Conservation (phyloP, 345 rosid genomes). For the Carallia brachiata region DNA sequence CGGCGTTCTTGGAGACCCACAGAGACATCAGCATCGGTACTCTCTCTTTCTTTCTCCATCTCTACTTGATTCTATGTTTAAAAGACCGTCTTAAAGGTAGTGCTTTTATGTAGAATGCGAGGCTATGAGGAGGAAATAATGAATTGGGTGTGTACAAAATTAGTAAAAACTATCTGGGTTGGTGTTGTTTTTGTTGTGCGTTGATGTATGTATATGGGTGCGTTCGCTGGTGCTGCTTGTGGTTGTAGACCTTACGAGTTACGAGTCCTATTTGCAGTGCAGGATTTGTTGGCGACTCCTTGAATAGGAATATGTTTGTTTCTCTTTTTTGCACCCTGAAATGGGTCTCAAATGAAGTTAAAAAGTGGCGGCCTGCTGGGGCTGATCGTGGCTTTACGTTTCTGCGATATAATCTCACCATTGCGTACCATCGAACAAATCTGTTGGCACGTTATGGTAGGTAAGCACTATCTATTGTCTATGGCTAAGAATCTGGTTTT, state of each 20-base stretch:
- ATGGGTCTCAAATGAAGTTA: slow-evolving; percentile 53
- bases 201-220: background rate
- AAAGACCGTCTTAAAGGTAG: background rate
- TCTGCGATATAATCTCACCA: slow-evolving; percentile 69
- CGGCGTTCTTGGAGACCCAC: slow-evolving; percentile 44
- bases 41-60: background rate
- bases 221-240: background rate
- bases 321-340: slow-evolving; percentile 77
- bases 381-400: slow-evolving; percentile 96
- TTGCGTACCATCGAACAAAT: slow-evolving; percentile 92
- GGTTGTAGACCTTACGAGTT: slow-evolving; percentile 32
- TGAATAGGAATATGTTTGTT: slow-evolving; percentile 94
- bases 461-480: slow-evolving; percentile 51
- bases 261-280: slow-evolving; percentile 41
- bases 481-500: background rate
- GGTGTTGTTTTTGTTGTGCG: background rate
- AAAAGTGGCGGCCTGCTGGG: slow-evolving; percentile 92
- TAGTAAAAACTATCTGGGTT: background rate
- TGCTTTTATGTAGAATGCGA: background rate
- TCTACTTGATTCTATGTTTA: background rate
- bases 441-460: slow-evolving; percentile 89
- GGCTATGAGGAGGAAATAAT: background rate
- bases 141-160: background rate
- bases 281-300: slow-evolving; percentile 94
- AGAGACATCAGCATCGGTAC: slow-evolving; percentile 76